phyloP scores from a whole-genome alignment of 192 early-diverging fungal genomes.

The Podochytrium sp. region DNA sequence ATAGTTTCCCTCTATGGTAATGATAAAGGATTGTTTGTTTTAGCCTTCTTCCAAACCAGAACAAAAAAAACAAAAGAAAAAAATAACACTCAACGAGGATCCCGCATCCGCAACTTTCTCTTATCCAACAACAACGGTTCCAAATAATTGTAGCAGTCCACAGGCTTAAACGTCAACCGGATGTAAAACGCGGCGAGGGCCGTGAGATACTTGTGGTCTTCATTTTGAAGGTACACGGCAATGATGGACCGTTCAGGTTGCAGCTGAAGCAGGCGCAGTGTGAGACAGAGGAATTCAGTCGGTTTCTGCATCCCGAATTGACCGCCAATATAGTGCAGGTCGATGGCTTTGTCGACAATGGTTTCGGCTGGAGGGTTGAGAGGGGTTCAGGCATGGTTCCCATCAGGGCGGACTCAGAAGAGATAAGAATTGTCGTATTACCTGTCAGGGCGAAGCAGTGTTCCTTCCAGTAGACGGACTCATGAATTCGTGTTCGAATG shows the following conservation, averaged over 20 bases:
- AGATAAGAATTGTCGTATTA: conserved; percentile 51
- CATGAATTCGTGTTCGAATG: conserved; percentile 85
- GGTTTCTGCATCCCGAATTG: conserved; percentile 85
- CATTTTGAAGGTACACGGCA: conserved; percentile 76
- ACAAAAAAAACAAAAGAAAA: conserved; percentile 10
- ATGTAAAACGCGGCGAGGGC: conserved; percentile 91
- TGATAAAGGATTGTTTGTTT: background rate
- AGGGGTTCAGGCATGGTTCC: background rate
- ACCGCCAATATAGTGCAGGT: conserved; percentile 76
- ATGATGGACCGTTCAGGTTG: conserved; percentile 91
- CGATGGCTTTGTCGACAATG: conserved; percentile 87
- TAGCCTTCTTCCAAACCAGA: conserved; percentile 52
- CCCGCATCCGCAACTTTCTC: conserved; percentile 76
- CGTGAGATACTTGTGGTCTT: conserved; percentile 88
- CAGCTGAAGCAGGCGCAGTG: conserved; percentile 88
- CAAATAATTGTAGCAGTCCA: conserved; percentile 82
- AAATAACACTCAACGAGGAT: conserved; percentile 12
- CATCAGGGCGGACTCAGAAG: conserved; percentile 6
- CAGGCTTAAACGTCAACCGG: conserved; percentile 74
- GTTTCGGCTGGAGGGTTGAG: conserved; percentile 61
- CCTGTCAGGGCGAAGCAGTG: conserved; percentile 89
- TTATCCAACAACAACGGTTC: conserved; percentile 88
- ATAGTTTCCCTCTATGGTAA: conserved; percentile 46
- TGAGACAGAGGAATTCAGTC: conserved; percentile 88
- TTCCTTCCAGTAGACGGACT: conserved; percentile 96